Percentiles rank a stretch among this genome's conserved stretches.
These are phyloP conservation scores for Aspergillus sp. DNA, from an alignment of 2,329 filamentous ascomycete species.

Conservation along the genomic window DNA sequence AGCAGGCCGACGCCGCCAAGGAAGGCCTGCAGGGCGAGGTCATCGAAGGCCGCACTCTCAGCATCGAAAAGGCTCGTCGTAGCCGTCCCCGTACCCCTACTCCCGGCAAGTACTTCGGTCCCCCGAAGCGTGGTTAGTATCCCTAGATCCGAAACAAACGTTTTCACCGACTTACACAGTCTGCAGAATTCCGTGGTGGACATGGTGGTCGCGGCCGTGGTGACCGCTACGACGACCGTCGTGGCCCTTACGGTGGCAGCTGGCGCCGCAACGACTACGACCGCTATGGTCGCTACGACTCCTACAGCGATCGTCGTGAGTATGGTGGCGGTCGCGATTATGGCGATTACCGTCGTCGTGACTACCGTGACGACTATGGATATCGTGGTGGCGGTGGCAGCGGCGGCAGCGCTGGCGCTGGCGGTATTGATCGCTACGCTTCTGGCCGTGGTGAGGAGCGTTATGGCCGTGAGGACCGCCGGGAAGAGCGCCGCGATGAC, in stretches of 20 bases:
- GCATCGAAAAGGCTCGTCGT: slow-evolving; percentile 98
- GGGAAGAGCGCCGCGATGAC: slow-evolving; percentile 46
- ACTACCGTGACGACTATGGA: slow-evolving; percentile 44
- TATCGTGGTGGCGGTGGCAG: slow-evolving; percentile 40
- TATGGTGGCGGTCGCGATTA: slow-evolving; percentile 49
- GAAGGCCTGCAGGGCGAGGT: slow-evolving; percentile 93
- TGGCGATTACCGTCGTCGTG: slow-evolving; percentile 51
- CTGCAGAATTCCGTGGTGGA: slow-evolving; percentile 40
- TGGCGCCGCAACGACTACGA: slow-evolving; percentile 47
- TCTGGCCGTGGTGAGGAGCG: slow-evolving; percentile 41
- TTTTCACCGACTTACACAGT: slow-evolving; percentile 3
- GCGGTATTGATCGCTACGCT: slow-evolving; percentile 44
- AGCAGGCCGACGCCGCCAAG: slow-evolving; percentile 94
- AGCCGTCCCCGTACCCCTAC: slow-evolving; percentile 93
- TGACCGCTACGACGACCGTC: slow-evolving; percentile 53
- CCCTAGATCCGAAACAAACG: neutral
- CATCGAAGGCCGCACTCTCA: slow-evolving; percentile 91
- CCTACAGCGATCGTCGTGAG: slow-evolving; percentile 46
- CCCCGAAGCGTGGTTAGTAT: slow-evolving; percentile 87
- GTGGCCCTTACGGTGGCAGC: slow-evolving; percentile 51
- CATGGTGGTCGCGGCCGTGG: slow-evolving; percentile 45
- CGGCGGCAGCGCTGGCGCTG: slow-evolving; percentile 32
- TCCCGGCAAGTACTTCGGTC: slow-evolving; percentile 98
- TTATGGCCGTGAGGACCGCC: slow-evolving; percentile 47
- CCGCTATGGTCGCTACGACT: slow-evolving; percentile 47